Evolutionary conservation across 192 early-diverging fungal genomes (phyloP).

Genomic region (Funneliformis mosseae): DNA sequence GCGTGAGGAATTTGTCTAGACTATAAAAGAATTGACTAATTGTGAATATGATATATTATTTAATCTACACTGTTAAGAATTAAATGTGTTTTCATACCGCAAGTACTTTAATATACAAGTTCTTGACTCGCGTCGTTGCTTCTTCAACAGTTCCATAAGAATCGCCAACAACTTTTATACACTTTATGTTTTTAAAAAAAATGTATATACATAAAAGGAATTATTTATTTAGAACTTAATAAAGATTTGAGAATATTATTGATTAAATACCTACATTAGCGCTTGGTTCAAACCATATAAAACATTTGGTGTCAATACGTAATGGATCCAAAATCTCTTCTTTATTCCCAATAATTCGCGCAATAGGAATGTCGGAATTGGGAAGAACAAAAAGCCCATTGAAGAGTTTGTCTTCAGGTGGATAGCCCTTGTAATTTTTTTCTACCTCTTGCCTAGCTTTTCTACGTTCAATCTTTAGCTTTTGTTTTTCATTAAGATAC

Average conservation of each 20-base stretch:
- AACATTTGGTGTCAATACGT: conserved; percentile 41
- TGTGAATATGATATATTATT: background rate
- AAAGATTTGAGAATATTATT: background rate
- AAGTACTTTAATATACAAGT: conserved; percentile 40
- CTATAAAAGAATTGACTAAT: background rate
- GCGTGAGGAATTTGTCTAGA: background rate
- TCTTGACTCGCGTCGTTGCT: conserved; percentile 38
- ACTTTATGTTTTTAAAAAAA: conserved; percentile 3
- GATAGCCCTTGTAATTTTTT: conserved; percentile 35
- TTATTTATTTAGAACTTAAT: no score
- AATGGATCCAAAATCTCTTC: conserved; percentile 36
- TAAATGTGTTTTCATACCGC: conserved; percentile 1
- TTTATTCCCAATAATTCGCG: conserved; percentile 37
- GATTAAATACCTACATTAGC: conserved; percentile 7
- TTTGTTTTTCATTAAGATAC: conserved; percentile 39
- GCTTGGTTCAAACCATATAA: conserved; percentile 39
- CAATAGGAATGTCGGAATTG: conserved; percentile 31
- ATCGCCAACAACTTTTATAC: conserved; percentile 29
- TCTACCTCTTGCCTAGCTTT: conserved; percentile 25
- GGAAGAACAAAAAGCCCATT: conserved; percentile 37
- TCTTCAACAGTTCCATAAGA: conserved; percentile 14
- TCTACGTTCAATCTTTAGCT: conserved; percentile 28
- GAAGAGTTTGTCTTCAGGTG: conserved; percentile 15
- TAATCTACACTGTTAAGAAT: background rate
- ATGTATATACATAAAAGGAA: background rate